These are phyloP conservation scores for Linum trigynum DNA, from an alignment of 345 rosid genomes.

Conservation along the genomic window DNA sequence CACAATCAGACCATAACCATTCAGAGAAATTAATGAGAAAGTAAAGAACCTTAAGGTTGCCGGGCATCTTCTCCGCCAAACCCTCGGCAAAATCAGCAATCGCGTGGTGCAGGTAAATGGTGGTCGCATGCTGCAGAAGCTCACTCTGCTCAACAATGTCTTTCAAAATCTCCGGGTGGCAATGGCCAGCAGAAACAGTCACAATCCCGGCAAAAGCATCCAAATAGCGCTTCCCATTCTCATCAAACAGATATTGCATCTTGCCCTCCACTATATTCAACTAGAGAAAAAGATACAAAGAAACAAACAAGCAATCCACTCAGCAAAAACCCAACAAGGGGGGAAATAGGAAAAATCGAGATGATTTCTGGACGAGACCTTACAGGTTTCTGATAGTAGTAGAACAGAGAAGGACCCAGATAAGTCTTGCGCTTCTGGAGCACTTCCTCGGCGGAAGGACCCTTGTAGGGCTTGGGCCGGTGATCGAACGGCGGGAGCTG, in stretches of 20 bases:
- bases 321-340: background rate
- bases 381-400: conserved; percentile 85
- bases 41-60: conserved; percentile 60
- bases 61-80: conserved; percentile 82
- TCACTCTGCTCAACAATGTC: conserved; percentile 71
- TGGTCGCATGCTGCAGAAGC: conserved; percentile 85
- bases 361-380: background rate
- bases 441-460: conserved; percentile 63
- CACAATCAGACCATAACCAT: background rate
- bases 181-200: conserved; percentile 88
- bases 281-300: conserved; percentile 12
- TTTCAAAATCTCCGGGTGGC: conserved; percentile 71
- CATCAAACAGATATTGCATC: conserved; percentile 94
- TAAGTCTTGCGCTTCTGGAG: conserved; percentile 68
- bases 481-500: conserved; percentile 65
- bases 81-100: conserved; percentile 88
- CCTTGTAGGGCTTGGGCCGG: conserved; percentile 59
- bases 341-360: background rate
- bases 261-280: conserved; percentile 92
- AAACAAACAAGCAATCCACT: background rate
- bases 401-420: conserved; percentile 79
- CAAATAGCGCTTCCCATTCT: conserved; percentile 60
- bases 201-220: conserved; percentile 93
- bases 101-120: conserved; percentile 78
- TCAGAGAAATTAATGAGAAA: background rate